Evolutionary conservation across 768 basidiomycete genomes (phyloP).

Genomic region (Calocera cornea): DNA sequence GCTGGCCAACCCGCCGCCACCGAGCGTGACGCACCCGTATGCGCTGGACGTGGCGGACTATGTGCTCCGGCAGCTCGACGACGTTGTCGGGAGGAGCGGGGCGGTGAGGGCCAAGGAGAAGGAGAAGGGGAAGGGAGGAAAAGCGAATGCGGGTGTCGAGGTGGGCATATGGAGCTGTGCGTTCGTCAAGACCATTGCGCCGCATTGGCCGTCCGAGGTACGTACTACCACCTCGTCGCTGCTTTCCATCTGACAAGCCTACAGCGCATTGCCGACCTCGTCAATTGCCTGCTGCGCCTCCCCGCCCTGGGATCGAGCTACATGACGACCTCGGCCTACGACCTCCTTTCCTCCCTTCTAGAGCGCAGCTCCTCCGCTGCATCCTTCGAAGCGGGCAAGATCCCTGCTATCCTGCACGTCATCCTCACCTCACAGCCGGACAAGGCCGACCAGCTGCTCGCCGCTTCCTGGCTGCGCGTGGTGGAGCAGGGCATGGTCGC

Average conservation of each 20-base stretch:
- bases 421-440: constrained; percentile 56
- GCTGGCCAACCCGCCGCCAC: constrained; percentile 61
- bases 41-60: constrained; percentile 68
- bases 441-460: constrained; percentile 50
- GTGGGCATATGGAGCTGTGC: constrained; percentile 63
- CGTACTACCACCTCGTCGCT: constrained; percentile 50
- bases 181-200: constrained; percentile 33
- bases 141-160: constrained; percentile 47
- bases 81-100: constrained; percentile 42
- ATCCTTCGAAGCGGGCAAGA: constrained; percentile 21
- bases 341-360: constrained; percentile 72
- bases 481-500: constrained; percentile 61
- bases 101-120: constrained; percentile 55
- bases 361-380: constrained; percentile 20
- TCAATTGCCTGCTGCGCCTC: constrained; percentile 57
- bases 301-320: constrained; percentile 82
- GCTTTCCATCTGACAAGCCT: background rate
- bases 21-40: constrained; percentile 73
- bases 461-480: constrained; percentile 67
- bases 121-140: constrained; percentile 32
- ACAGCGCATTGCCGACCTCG: constrained; percentile 60
- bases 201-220: constrained; percentile 31
- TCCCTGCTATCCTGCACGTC: constrained; percentile 45
- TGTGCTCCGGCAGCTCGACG: constrained; percentile 18
- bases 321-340: constrained; percentile 76